Percentiles rank a stretch among this genome's conserved stretches.
phyloP scores from a whole-genome alignment of 2,329 filamentous ascomycete genomes.

The Podosphaera fusca region DNA sequence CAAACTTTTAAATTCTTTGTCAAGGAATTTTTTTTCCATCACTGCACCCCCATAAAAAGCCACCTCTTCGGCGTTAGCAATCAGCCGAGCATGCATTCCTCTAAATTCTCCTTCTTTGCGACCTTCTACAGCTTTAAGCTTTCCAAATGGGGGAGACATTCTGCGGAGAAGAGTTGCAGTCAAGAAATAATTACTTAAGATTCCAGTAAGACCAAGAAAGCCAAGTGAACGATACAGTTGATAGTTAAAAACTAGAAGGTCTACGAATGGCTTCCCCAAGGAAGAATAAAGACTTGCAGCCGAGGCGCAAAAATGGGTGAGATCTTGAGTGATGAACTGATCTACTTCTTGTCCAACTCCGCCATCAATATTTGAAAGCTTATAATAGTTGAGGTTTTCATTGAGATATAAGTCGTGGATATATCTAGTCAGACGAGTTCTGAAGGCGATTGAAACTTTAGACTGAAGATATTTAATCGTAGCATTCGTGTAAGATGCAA shows the following conservation, averaged over 20 bases:
- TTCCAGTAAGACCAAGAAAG: conserved; percentile 61
- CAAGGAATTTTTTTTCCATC: conserved; percentile 82
- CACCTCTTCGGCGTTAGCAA: conserved; percentile 92
- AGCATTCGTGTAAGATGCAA: conserved; percentile 92
- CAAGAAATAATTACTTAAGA: conserved; percentile 80
- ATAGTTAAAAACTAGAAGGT: conserved; percentile 93
- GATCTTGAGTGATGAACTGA: conserved; percentile 91
- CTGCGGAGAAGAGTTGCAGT: conserved; percentile 76
- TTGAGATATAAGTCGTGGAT: conserved; percentile 95
- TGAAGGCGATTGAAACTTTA: conserved; percentile 95
- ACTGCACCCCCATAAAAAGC: conserved; percentile 93
- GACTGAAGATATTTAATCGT: conserved; percentile 98
- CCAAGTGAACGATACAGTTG: conserved; percentile 84
- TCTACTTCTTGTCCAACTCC: conserved; percentile 81
- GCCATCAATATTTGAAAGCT: conserved; percentile 76
- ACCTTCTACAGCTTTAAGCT: conserved; percentile 87
- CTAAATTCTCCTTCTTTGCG: conserved; percentile 90
- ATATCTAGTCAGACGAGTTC: conserved; percentile 80
- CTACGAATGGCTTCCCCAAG: conserved; percentile 92
- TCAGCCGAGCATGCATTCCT: conserved; percentile 69
- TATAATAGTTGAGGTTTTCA: conserved; percentile 89
- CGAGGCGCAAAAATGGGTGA: conserved; percentile 83
- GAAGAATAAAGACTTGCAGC: conserved; percentile 89
- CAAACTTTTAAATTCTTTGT: conserved; percentile 76
- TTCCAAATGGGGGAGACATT: conserved; percentile 86